Evolutionary conservation across 257 asterid genomes (phyloP).

Genomic region (Schizonepeta tenuifolia): DNA sequence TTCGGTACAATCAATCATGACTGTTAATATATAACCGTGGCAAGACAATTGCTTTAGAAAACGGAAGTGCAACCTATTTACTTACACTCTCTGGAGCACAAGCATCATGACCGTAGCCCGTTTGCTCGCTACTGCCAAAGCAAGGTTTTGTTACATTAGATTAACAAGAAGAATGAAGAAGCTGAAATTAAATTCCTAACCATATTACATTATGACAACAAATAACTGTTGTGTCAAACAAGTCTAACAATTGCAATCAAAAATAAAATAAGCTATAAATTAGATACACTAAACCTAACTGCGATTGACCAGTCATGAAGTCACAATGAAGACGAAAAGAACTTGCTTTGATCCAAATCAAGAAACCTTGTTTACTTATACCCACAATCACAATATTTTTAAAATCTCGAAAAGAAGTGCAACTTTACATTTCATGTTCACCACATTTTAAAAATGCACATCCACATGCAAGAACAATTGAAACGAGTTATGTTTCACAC

Average conservation of each 20-base stretch:
- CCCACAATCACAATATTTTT: not conserved
- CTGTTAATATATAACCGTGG: not conserved
- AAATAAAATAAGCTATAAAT: constrained; percentile 2
- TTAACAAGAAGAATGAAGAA: constrained; percentile 27
- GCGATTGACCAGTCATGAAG: constrained; percentile 10
- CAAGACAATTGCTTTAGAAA: not conserved
- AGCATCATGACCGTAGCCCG: constrained; percentile 46
- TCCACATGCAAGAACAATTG: not conserved
- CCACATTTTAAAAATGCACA: not conserved
- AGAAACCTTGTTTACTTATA: constrained; percentile 10
- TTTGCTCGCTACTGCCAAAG: constrained; percentile 54
- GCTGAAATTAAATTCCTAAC: constrained; percentile 6
- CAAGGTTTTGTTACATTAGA: constrained; percentile 32
- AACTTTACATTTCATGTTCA: not conserved
- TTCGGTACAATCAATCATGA: constrained; percentile 29
- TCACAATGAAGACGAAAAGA: not conserved
- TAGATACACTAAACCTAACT: not conserved
- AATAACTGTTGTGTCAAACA: constrained; percentile 22
- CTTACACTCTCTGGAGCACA: constrained; percentile 66
- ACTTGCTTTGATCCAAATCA: constrained; percentile 8
- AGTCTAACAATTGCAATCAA: constrained; percentile 43
- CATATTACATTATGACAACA: constrained; percentile 7
- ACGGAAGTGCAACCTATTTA: not conserved
- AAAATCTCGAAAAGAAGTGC: not conserved
- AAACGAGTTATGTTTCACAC: not conserved